Conservation (phyloP, 371 early-diverging fungal genomes). For the Mortierella sp. region DNA sequence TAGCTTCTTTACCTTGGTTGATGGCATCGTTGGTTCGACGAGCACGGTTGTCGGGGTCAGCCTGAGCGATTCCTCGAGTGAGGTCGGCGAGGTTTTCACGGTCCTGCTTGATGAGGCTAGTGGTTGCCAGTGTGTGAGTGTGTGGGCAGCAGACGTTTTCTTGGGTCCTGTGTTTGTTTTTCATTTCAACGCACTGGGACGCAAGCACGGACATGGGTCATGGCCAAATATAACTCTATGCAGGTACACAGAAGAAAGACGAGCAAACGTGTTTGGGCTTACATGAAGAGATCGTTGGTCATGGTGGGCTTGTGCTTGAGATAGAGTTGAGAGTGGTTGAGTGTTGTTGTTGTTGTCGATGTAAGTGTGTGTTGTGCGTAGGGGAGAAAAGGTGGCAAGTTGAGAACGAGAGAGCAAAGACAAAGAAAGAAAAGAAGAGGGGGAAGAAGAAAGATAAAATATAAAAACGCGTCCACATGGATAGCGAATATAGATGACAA, state of each 20-base stretch:
- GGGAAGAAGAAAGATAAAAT: not conserved
- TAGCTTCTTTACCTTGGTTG: not conserved
- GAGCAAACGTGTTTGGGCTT: not conserved
- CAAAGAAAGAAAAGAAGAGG: not conserved
- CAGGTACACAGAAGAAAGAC: not conserved
- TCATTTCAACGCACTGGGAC: no score
- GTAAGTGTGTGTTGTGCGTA: not conserved
- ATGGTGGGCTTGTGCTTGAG: not conserved
- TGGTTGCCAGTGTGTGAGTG: not conserved
- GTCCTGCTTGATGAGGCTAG: slow-evolving; percentile 4
- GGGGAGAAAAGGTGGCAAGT: not conserved
- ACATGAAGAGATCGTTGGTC: slow-evolving; percentile 11
- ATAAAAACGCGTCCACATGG: not conserved
- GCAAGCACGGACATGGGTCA: not conserved
- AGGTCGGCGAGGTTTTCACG: slow-evolving; percentile 2
- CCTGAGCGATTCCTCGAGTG: not conserved
- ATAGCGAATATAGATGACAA: no score
- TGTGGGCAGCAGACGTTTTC: not conserved
- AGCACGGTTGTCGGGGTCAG: not conserved
- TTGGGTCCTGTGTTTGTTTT: not conserved
- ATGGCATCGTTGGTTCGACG: not conserved
- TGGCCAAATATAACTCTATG: not conserved
- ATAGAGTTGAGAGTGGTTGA: not conserved
- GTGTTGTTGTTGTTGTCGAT: not conserved
- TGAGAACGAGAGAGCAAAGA: no score